Evolutionary conservation across 257 asterid genomes (phyloP).

Genomic region (Haberlea rhodopensis): DNA sequence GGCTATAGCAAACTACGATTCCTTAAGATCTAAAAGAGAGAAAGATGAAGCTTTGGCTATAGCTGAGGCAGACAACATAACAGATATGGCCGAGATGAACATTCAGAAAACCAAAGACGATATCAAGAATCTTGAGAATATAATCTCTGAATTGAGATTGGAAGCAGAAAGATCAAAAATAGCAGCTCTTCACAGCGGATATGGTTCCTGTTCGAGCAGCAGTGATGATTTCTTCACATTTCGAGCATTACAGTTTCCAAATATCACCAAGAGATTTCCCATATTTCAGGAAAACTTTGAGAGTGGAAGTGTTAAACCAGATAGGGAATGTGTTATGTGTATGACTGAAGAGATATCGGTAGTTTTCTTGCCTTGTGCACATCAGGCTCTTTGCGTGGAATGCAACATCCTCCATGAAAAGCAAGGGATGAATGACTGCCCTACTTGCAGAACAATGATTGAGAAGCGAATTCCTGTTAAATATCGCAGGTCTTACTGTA

Average conservation of each 20-base stretch:
- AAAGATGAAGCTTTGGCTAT: constrained; percentile 31
- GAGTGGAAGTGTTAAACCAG: constrained; percentile 35
- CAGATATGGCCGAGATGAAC: constrained; percentile 36
- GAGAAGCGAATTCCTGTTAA: constrained; percentile 45
- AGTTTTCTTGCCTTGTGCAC: constrained; percentile 81
- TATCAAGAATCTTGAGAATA: constrained; percentile 38
- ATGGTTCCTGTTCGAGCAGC: constrained; percentile 24
- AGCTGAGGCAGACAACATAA: constrained; percentile 43
- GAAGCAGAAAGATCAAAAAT: constrained; percentile 46
- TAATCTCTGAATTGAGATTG: constrained; percentile 42
- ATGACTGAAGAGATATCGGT: constrained; percentile 63
- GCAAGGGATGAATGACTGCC: constrained; percentile 71
- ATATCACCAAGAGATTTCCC: constrained; percentile 36
- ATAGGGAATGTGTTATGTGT: constrained; percentile 87
- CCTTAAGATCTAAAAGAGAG: constrained; percentile 36
- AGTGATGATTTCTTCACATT: constrained; percentile 14
- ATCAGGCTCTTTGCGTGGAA: constrained; percentile 27
- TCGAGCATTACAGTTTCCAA: constrained; percentile 28
- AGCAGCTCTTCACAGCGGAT: constrained; percentile 52
- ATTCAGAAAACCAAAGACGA: constrained; percentile 35
- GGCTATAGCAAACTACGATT: constrained; percentile 18
- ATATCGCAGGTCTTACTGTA: constrained; percentile 30
- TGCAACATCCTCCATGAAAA: constrained; percentile 35
- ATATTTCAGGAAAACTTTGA: constrained; percentile 40
- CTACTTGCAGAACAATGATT: constrained; percentile 68